Evolutionary conservation across 257 asterid species (phyloP).

Genomic region (Lycium barbarum): DNA sequence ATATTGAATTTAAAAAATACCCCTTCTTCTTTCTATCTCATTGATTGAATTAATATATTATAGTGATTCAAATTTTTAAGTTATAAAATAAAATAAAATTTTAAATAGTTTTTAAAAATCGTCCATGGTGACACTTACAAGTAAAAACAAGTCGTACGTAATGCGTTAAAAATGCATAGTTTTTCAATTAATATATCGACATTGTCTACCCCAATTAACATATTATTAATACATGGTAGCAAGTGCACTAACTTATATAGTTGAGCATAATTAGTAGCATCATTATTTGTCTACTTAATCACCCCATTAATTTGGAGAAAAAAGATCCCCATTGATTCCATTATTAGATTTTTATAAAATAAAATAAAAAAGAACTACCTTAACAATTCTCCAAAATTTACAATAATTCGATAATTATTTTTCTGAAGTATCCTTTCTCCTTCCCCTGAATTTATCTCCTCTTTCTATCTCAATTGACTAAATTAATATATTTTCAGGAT

Average conservation of each 20-base stretch:
- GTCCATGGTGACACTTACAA: neutral
- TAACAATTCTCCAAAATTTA: too few species aligned
- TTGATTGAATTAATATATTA: neutral
- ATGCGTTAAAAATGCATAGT: too few species aligned
- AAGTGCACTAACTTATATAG: neutral
- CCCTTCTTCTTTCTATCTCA: neutral
- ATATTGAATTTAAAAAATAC: neutral
- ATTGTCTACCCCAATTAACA: neutral
- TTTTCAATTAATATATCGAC: too few species aligned
- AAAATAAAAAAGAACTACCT: neutral
- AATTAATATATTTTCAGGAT: too few species aligned
- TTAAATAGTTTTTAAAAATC: neutral
- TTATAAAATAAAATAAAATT: neutral
- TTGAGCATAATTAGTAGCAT: neutral
- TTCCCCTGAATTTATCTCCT: too few species aligned
- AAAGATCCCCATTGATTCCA: neutral
- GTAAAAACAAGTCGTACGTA: neutral
- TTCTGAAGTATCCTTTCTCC: too few species aligned
- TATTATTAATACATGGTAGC: neutral
- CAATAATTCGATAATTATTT: too few species aligned
- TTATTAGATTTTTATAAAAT: neutral
- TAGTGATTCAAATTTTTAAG: neutral
- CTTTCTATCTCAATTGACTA: too few species aligned
- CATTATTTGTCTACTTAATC: conserved; percentile 1
- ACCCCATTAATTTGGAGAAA: neutral